Evolutionary conservation across 192 early-diverging fungal genomes (phyloP), one percentile per base, ranked within the genome.

Genomic region (Coemansia umbellata): DNA sequence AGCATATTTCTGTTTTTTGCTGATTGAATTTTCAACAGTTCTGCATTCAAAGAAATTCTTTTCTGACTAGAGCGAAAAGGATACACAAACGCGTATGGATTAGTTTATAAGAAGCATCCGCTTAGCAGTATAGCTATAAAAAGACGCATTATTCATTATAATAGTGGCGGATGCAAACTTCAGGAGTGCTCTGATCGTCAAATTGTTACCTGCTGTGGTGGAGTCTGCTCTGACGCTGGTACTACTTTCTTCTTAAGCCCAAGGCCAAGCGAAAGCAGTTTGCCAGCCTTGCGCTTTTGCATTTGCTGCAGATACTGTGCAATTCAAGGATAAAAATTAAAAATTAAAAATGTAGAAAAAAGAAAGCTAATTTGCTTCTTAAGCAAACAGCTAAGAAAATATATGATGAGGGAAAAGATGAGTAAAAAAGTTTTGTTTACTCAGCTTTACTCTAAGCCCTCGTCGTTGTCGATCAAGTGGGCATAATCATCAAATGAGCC

Each of bases 401-500:
- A 21, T 15, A 23, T 37, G 18, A 9, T 26, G 33, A 4, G 0
- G 6, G 22, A 40, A 32, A 53, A 22, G 5, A 24, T 21, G 32
- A 27, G 43, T 22, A 40, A 58, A 13, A 4, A 45, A 15, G 5
- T 26, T 23, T 3, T 5, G 10, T 15, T 32, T 36, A n/a, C n/a
- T 2, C 15, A 40, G 6, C 18, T 45, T 51, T 55, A 69, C 14
- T 63, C 63, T 7, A 76, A 31, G 0, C 69, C 69, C 3, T 78
- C 69, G 43, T 68, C 54, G 30, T 60, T 63, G 28, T 78, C 69
- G 36, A 78, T 68, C 31, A 78, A 48, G 19, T 67, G 60, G 2
- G 82, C 84, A 68, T 87, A 87, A 42, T 87, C 86, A 45, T 87
- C 86, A 58, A 80, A 80, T n/a, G 83, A 81, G 18, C 78, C 86